Percentiles rank a stretch among this genome's conserved stretches.
phyloP scores from a whole-genome alignment of 139 green algal species.

The Picocystis salinarum region DNA sequence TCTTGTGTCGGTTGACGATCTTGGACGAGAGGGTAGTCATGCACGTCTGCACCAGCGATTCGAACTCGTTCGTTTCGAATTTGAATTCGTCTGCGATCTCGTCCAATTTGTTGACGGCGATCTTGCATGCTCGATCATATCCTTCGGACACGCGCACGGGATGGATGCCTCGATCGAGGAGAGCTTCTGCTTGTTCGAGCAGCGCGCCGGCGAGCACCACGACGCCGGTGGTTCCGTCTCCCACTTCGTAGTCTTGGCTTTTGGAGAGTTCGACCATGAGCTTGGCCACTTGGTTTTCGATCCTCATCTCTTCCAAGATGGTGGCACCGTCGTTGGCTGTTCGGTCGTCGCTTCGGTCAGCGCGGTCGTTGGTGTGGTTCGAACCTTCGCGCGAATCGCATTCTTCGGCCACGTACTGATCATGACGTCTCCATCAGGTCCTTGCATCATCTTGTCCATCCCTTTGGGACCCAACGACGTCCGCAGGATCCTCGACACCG shows the following conservation, averaged over 20 bases:
- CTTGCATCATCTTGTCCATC: slow-evolving; percentile 99
- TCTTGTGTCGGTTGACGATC: slow-evolving; percentile 91
- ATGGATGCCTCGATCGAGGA: slow-evolving; percentile 97
- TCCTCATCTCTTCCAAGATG: slow-evolving; percentile 98
- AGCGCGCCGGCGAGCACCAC: slow-evolving; percentile 63
- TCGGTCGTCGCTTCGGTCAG: too few relatives aligned
- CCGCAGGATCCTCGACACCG: slow-evolving; percentile 45
- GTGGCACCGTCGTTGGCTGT: slow-evolving; percentile 97
- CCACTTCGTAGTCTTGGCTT: slow-evolving; percentile 65
- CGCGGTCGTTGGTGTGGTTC: too few relatives aligned
- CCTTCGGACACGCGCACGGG: slow-evolving; percentile 90
- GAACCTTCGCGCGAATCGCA: too few relatives aligned
- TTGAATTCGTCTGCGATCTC: slow-evolving; percentile 60
- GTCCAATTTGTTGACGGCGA: slow-evolving; percentile 39
- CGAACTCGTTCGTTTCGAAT: slow-evolving; percentile 58
- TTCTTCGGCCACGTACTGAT: slow-evolving; percentile 77
- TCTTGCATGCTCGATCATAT: slow-evolving; percentile 92
- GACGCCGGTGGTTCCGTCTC: slow-evolving; percentile 89
- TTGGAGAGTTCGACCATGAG: slow-evolving; percentile 91
- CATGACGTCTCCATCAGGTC: slow-evolving; percentile 82
- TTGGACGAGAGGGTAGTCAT: slow-evolving; percentile 99
- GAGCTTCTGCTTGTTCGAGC: slow-evolving; percentile 65
- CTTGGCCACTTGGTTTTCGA: slow-evolving; percentile 98
- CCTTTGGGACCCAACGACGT: slow-evolving; percentile 46
- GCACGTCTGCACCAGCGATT: slow-evolving; percentile 90